These are phyloP conservation scores for Seminavis robusta DNA, from an alignment of 108 stramenopile species.

Conservation along the genomic window DNA sequence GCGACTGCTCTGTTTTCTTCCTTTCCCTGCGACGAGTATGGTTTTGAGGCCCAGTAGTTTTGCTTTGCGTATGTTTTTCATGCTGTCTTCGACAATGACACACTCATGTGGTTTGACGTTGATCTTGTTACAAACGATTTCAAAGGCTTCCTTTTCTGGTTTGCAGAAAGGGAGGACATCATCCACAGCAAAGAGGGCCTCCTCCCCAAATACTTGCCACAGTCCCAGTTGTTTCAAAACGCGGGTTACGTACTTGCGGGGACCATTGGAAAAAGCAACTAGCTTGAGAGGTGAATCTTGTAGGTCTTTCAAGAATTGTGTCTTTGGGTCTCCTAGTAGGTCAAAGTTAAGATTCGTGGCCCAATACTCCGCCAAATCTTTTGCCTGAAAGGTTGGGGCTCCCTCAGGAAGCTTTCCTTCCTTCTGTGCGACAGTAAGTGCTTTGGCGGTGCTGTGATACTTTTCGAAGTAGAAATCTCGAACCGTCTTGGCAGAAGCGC, in stretches of 20 bases:
- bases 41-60: conserved; percentile 77
- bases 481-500: conserved; percentile 42
- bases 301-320: conserved; percentile 35
- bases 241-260: conserved; percentile 51
- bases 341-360: conserved; percentile 60
- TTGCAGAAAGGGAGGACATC: conserved; percentile 84
- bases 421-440: conserved; percentile 58
- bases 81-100: conserved; percentile 84
- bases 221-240: conserved; percentile 61
- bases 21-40: conserved; percentile 54
- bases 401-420: conserved; percentile 61
- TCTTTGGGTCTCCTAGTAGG: conserved; percentile 40
- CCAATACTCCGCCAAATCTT: conserved; percentile 69
- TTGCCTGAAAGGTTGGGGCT: conserved; percentile 27
- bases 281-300: conserved; percentile 32
- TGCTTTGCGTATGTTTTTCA: conserved; percentile 81
- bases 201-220: conserved; percentile 44
- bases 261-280: conserved; percentile 80
- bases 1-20: conserved; percentile 22
- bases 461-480: conserved; percentile 68
- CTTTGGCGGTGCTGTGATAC: conserved; percentile 83
- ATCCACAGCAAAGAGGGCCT: conserved; percentile 69
- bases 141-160: conserved; percentile 73
- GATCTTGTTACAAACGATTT: conserved; percentile 46
- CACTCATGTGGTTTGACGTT: conserved; percentile 46